Base-by-base conservation (phyloP, 148 eudicot species). In the Camellia sinensis region DNA sequence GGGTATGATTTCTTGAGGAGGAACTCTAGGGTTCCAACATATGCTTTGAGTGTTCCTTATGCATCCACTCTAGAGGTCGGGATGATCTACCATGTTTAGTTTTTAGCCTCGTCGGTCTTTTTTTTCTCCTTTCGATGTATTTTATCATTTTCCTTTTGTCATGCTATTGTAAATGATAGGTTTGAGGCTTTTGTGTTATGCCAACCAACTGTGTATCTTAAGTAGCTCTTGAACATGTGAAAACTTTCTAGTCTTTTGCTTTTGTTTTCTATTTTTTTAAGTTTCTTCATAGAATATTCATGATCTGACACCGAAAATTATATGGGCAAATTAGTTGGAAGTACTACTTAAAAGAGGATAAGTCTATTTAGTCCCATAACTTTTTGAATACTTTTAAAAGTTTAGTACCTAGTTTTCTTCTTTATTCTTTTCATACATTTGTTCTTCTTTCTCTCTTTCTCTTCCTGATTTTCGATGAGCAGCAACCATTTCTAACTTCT, bases 41-140 rank as follows among this genome's bases (percentile, higher is more conserved):
- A 89, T 82, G 97, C 93, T 6, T 71, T 90, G 44, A 89, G 91
- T 67, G 84, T 95, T 69, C 97, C 97, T 73, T 91, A 87, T 75
- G 98, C 99, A 17, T 93, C 99, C 6, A 93, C 97, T 3, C 73
- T 95, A 61, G 99, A 95, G 89, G 99, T 95, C 11, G 99, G 97
- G 6, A 95, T 95, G 99, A 82, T 92, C 68, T 95, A 90, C 84
- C 89, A 88, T 83, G 99, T 95, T 17, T 93, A 84, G 89, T 78
- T 81, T 60, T 53, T 37, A 7, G 4, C 40, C 7, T 43, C 6
- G 54, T 8, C 29, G 2, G 53, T 63, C 8, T 5, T 44, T 10
- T 77, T 48, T 18, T 75, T 6, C 8, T n/a, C 15, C 15, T 69
- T 8, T 66, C 37, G 10, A 0, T 61, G 41, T 62, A 13, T 9